These are phyloP conservation scores for Fusarium mexicanum DNA, from an alignment of 2,329 filamentous ascomycete species.

Conservation along the genomic window DNA sequence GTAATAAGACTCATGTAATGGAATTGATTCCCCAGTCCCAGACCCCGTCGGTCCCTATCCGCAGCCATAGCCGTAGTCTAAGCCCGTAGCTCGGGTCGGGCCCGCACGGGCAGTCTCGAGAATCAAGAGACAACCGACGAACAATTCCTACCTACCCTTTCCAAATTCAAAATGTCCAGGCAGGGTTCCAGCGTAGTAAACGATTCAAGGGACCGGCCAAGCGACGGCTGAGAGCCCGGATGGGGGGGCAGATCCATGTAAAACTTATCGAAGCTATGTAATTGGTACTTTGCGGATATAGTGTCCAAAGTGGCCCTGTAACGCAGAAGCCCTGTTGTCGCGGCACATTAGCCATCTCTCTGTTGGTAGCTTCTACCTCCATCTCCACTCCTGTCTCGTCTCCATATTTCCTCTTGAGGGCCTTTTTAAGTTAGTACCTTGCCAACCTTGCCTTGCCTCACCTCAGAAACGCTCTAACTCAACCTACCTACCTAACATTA, in stretches of 20 bases:
- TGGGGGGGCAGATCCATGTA: background rate
- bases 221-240: conserved; percentile 22
- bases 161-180: conserved; percentile 11
- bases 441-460: conserved; percentile 31
- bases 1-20: conserved; percentile 23
- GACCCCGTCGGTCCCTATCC: conserved; percentile 11
- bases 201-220: conserved; percentile 30
- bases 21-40: conserved; percentile 27
- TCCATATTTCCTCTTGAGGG: conserved; percentile 27
- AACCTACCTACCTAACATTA: conserved; percentile 31
- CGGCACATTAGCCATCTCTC: conserved; percentile 10
- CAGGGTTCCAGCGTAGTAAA: conserved; percentile 12
- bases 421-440: conserved; percentile 36
- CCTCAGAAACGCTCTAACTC: conserved; percentile 39
- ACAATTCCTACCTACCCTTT: background rate
- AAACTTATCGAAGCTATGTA: background rate
- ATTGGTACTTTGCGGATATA: conserved; percentile 16
- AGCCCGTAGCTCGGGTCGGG: conserved; percentile 1
- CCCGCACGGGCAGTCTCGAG: conserved; percentile 4
- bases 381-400: conserved; percentile 14
- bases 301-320: background rate
- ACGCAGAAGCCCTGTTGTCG: conserved; percentile 14
- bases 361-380: conserved; percentile 25
- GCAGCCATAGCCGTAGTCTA: conserved; percentile 2
- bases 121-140: background rate